Conservation (phyloP, 208 protist species). For the Trypanosoma rangeli region DNA sequence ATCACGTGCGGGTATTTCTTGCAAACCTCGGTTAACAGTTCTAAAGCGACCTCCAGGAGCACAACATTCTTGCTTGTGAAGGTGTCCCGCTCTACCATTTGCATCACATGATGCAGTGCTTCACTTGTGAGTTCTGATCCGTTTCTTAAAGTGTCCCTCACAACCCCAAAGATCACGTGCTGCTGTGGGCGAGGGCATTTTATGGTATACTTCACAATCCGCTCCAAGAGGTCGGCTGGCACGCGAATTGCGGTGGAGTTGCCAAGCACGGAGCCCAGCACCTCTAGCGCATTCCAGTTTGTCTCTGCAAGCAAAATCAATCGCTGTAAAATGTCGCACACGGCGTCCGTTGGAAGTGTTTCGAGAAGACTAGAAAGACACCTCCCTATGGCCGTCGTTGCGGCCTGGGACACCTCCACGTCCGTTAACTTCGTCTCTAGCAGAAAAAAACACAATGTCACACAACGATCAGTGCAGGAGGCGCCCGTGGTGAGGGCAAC, state of each 20-base stretch:
- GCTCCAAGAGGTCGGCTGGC: slow-evolving; percentile 12
- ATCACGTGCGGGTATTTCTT: neutral
- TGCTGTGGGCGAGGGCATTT: slow-evolving; percentile 11
- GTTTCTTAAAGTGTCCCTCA: slow-evolving; percentile 13
- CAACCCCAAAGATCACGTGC: slow-evolving; percentile 13
- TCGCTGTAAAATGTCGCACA: neutral
- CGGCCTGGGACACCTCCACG: neutral
- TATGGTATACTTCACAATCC: neutral
- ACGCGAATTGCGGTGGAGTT: neutral
- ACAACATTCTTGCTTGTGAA: slow-evolving; percentile 4
- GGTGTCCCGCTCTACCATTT: slow-evolving; percentile 3
- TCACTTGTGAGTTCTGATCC: slow-evolving; percentile 4
- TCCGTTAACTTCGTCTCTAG: slow-evolving; percentile 5
- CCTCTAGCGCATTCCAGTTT: slow-evolving; percentile 6
- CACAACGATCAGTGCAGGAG: slow-evolving; percentile 7
- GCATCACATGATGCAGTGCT: neutral
- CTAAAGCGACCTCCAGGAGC: slow-evolving; percentile 9
- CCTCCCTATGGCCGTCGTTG: neutral
- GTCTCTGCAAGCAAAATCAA: slow-evolving; percentile 10
- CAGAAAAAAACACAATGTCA: slow-evolving; percentile 5
- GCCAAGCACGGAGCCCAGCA: neutral
- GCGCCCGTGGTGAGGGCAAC: neutral
- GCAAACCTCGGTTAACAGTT: slow-evolving; percentile 18
- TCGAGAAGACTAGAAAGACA: slow-evolving; percentile 12
- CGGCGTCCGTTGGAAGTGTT: neutral